A percentile compares a stretch with the other conserved stretches of the same genome.
phyloP scores from a whole-genome alignment of 805 yeast species.

The Saturnispora mendoncae region DNA sequence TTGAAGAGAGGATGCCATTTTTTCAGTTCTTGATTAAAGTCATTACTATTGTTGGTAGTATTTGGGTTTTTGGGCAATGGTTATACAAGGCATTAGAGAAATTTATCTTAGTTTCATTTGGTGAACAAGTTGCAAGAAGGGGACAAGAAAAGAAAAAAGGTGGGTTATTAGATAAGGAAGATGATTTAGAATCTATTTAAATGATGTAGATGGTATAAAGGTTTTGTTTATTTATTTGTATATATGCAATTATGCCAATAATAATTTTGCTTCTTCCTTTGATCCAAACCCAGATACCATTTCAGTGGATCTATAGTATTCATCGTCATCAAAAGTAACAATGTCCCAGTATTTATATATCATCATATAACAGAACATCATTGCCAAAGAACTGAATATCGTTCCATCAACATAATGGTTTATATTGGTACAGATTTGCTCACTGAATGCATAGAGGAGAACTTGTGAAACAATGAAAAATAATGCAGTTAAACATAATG shows the following conservation, averaged over 20 bases:
- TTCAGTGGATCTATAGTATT: slow-evolving; percentile 43
- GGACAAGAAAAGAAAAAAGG: slow-evolving; percentile 38
- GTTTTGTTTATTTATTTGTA: neutral
- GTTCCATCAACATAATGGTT: slow-evolving; percentile 88
- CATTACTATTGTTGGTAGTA: slow-evolving; percentile 77
- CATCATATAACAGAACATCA: slow-evolving; percentile 85
- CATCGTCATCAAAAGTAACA: slow-evolving; percentile 89
- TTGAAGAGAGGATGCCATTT: slow-evolving; percentile 69
- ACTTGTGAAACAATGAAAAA: slow-evolving; percentile 81
- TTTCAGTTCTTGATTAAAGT: slow-evolving; percentile 67
- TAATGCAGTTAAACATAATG: slow-evolving; percentile 58
- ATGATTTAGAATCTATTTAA: slow-evolving; percentile 11
- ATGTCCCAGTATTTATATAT: slow-evolving; percentile 94
- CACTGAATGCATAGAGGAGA: slow-evolving; percentile 60
- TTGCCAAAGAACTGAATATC: slow-evolving; percentile 74
- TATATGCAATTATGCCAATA: slow-evolving; percentile 8
- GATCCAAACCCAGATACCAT: slow-evolving; percentile 19
- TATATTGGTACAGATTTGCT: slow-evolving; percentile 55
- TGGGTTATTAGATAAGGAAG: slow-evolving; percentile 23
- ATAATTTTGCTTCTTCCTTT: slow-evolving; percentile 13
- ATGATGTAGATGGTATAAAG: neutral
- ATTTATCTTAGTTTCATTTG: slow-evolving; percentile 41
- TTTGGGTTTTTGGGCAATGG: slow-evolving; percentile 64
- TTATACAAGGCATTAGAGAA: slow-evolving; percentile 48
- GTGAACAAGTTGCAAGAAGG: slow-evolving; percentile 44